Evolutionary conservation across 495 filamentous ascomycete species (phyloP).

Genomic region (Cercophora samala): DNA sequence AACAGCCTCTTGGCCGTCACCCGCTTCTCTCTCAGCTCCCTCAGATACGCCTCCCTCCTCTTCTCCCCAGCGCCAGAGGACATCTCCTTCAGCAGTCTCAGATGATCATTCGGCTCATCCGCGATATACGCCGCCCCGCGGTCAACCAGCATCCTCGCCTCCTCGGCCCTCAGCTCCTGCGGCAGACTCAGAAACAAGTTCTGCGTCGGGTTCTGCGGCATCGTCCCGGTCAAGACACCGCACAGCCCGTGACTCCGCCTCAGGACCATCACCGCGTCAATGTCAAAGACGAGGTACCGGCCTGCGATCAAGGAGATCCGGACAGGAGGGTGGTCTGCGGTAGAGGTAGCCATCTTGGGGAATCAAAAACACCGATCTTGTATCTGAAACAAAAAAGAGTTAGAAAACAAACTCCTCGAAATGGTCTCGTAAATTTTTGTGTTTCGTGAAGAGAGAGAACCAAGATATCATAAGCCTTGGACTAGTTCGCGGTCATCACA

Average conservation of each 20-base stretch:
- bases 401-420: constrained; percentile 8
- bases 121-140: constrained; percentile 73
- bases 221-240: constrained; percentile 78
- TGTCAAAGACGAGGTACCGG: constrained; percentile 86
- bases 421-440: not conserved
- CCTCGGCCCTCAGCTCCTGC: constrained; percentile 84
- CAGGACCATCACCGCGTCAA: constrained; percentile 74
- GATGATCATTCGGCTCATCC: constrained; percentile 69
- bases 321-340: constrained; percentile 33
- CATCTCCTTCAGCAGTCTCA: constrained; percentile 55
- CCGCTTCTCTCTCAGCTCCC: constrained; percentile 40
- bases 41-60: constrained; percentile 49
- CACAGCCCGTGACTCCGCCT: constrained; percentile 80
- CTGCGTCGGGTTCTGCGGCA: constrained; percentile 89
- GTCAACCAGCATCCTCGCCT: constrained; percentile 79
- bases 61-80: constrained; percentile 33
- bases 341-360: not conserved
- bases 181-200: constrained; percentile 92
- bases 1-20: constrained; percentile 39
- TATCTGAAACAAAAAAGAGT: too few relatives aligned
- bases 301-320: constrained; percentile 78
- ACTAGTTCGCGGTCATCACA: constrained; percentile 37
- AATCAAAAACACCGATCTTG: not conserved
- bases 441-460: constrained; percentile 12
- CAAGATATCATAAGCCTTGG: constrained; percentile 35